Evolutionary conservation across 2,329 filamentous ascomycete genomes (phyloP).

Genomic region (Emericellopsis cladophorae): DNA sequence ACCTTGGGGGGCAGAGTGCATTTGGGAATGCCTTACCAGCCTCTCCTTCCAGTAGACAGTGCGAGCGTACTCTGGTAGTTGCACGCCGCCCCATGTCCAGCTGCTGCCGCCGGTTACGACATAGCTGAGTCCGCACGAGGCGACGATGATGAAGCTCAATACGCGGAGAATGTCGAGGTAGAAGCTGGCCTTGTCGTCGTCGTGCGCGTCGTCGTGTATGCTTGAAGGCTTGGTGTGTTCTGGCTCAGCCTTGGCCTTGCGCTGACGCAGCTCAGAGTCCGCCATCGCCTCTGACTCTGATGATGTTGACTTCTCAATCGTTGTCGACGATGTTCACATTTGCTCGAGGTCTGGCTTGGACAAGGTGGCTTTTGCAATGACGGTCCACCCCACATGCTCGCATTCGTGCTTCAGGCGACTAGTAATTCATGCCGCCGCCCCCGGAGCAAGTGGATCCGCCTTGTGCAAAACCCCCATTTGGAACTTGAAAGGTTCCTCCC

Average conservation of each 20-base stretch:
- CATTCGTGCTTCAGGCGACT: too few species aligned
- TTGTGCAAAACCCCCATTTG: too few species aligned
- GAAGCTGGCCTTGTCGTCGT: constrained; percentile 46
- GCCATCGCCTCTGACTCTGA: background rate
- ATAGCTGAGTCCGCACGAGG: constrained; percentile 62
- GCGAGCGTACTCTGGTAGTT: constrained; percentile 50
- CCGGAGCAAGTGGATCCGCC: too few species aligned
- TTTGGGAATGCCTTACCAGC: constrained; percentile 33
- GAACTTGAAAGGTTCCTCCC: too few species aligned
- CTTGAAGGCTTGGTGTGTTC: constrained; percentile 7
- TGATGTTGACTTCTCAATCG: too few species aligned
- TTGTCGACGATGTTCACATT: too few species aligned
- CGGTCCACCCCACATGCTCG: too few species aligned
- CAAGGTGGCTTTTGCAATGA: too few species aligned
- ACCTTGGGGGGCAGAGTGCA: background rate
- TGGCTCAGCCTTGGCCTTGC: constrained; percentile 5
- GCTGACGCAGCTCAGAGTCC: constrained; percentile 2
- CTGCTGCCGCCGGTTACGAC: constrained; percentile 60
- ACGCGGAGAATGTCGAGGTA: constrained; percentile 59
- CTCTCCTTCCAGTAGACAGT: constrained; percentile 44
- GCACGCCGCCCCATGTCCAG: constrained; percentile 51
- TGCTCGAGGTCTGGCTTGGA: too few species aligned
- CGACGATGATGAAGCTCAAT: constrained; percentile 50
- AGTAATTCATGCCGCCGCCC: too few species aligned
- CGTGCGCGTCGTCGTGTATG: constrained; percentile 27